These are phyloP conservation scores for Nicotiana undulata DNA, from an alignment of 257 asterid species.

Conservation along the genomic window DNA sequence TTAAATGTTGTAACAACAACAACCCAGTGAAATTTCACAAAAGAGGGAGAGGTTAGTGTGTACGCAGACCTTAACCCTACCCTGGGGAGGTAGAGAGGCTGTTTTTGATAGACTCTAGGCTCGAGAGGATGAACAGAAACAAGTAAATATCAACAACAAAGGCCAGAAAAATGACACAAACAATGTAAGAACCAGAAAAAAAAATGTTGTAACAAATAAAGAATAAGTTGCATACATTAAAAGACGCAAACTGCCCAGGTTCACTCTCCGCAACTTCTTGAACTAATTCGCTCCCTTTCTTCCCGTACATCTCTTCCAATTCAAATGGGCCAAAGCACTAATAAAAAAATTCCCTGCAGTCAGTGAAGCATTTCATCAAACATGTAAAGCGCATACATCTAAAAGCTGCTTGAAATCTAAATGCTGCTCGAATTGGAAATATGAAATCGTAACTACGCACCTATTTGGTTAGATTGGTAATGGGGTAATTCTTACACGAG, in stretches of 20 bases:
- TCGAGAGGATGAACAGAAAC: not conserved
- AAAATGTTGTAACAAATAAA: not conserved
- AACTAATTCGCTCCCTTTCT: constrained; percentile 65
- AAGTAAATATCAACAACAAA: too few relatives aligned
- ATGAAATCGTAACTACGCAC: not conserved
- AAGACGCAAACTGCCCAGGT: constrained; percentile 67
- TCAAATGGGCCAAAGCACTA: not conserved
- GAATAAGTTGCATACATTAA: constrained; percentile 36
- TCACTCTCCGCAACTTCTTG: constrained; percentile 62
- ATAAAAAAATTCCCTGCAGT: constrained; percentile 13
- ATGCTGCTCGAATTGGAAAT: too few relatives aligned
- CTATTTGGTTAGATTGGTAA: not conserved
- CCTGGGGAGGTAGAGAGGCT: too few relatives aligned
- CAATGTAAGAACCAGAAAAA: too few relatives aligned
- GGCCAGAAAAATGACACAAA: too few relatives aligned
- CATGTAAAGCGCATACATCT: not conserved
- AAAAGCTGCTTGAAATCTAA: not conserved
- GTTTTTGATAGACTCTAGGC: too few relatives aligned
- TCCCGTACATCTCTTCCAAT: constrained; percentile 50
- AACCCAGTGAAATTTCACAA: too few relatives aligned
- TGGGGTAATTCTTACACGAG: not conserved
- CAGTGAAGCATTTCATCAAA: constrained; percentile 35
- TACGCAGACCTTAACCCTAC: too few relatives aligned
- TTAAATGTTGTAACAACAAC: not conserved
- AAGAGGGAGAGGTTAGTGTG: too few relatives aligned